Evolutionary conservation across 139 green algal genomes (phyloP).

Genomic region (Auxenochlorella protothecoides): DNA sequence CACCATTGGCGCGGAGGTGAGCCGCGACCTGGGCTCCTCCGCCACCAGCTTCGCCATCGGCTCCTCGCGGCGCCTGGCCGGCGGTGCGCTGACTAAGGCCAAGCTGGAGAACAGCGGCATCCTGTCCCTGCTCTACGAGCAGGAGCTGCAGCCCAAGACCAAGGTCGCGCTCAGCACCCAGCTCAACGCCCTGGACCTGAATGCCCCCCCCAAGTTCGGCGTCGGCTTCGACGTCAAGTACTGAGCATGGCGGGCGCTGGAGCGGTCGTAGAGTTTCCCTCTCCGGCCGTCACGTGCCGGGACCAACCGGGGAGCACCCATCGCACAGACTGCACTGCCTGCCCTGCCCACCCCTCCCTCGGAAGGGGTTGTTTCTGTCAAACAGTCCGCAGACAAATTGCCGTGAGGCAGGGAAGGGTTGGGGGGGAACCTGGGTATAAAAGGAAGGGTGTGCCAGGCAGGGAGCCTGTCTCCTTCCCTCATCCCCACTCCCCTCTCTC

Average conservation of each 20-base stretch:
- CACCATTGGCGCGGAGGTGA: slow-evolving; percentile 33
- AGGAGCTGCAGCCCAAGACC: slow-evolving; percentile 19
- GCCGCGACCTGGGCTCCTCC: slow-evolving; percentile 4
- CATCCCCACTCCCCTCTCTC: too few relatives aligned
- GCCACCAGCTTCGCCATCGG: slow-evolving; percentile 13
- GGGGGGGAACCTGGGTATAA: too few relatives aligned
- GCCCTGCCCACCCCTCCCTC: neutral
- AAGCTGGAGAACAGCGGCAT: slow-evolving; percentile 36
- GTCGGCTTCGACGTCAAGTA: slow-evolving; percentile 35
- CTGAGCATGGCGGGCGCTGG: slow-evolving; percentile 3
- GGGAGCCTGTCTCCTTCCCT: too few relatives aligned
- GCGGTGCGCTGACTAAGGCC: slow-evolving; percentile 31
- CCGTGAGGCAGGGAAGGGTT: too few relatives aligned
- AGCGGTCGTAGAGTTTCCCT: too few relatives aligned
- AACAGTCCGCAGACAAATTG: too few relatives aligned
- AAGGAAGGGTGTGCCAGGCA: too few relatives aligned
- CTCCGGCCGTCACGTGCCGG: too few relatives aligned
- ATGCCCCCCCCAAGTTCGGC: slow-evolving; percentile 36
- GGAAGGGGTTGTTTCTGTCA: too few relatives aligned
- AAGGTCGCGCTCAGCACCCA: slow-evolving; percentile 29
- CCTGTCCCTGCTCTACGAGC: slow-evolving; percentile 27
- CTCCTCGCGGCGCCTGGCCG: slow-evolving; percentile 10
- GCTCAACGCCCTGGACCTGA: slow-evolving; percentile 33
- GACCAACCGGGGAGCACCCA: neutral
- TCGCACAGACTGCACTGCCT: too few relatives aligned